These are phyloP conservation scores for Sclerotinia subarctica DNA, from an alignment of 2,329 filamentous ascomycete genomes.

Conservation along the genomic window DNA sequence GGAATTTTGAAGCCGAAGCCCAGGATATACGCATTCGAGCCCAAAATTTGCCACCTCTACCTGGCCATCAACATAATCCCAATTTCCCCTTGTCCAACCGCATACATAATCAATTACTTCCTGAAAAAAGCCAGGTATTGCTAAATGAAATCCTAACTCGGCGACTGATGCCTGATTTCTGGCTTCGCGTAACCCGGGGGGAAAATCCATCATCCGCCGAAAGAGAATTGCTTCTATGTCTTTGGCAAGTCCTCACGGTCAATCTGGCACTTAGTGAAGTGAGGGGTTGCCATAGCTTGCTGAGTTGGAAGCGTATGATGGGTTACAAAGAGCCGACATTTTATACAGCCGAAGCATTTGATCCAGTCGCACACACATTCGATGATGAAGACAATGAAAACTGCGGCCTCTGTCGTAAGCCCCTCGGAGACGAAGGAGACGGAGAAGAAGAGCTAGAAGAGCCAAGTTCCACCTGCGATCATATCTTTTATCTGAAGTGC, in stretches of 20 bases:
- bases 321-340: background rate
- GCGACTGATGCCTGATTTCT: background rate
- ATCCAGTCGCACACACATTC: background rate
- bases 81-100: background rate
- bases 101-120: background rate
- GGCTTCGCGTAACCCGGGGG: background rate
- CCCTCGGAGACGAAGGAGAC: background rate
- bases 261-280: background rate
- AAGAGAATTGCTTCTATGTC: background rate
- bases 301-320: no score
- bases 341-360: accelerated
- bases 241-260: background rate
- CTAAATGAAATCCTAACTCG: background rate
- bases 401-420: background rate
- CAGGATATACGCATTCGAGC: background rate
- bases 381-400: background rate
- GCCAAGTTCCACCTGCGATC: background rate
- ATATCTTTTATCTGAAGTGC: background rate
- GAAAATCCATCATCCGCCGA: background rate
- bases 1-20: background rate
- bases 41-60: background rate
- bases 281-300: no score
- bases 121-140: background rate
- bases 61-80: background rate
- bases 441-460: background rate